Evolutionary conservation across 257 asterid species (phyloP).

Genomic region (Petunia secreta): DNA sequence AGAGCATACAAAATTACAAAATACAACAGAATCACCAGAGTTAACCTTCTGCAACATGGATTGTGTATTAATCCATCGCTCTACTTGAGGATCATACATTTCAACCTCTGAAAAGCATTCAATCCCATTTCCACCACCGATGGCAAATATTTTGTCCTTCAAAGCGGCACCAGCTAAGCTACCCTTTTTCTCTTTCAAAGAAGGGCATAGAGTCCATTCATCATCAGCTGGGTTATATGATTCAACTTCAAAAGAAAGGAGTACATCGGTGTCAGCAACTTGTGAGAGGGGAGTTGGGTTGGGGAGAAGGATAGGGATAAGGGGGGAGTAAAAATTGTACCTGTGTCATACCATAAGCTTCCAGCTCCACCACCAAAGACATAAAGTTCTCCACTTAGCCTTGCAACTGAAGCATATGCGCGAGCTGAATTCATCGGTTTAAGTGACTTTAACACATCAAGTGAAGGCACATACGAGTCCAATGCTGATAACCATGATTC

Average conservation of each 20-base stretch:
- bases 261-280: background rate
- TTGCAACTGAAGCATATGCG: constrained; percentile 64
- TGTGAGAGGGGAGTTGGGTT: background rate
- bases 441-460: constrained; percentile 59
- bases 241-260: constrained; percentile 63
- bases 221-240: constrained; percentile 61
- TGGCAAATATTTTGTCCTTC: constrained; percentile 67
- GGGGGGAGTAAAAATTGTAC: constrained; percentile 41
- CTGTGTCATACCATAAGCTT: constrained; percentile 62
- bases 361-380: constrained; percentile 85
- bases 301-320: background rate
- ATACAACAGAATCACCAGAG: background rate
- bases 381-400: constrained; percentile 62
- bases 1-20: background rate
- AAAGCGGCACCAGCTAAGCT: constrained; percentile 73
- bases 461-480: constrained; percentile 66
- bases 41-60: constrained; percentile 81
- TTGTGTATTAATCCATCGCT: constrained; percentile 77
- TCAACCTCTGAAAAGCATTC: constrained; percentile 72
- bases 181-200: constrained; percentile 63
- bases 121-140: constrained; percentile 83
- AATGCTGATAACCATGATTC: constrained; percentile 62
- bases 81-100: constrained; percentile 73
- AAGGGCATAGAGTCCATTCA: constrained; percentile 64
- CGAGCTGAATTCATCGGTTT: constrained; percentile 68